Evolutionary conservation across 176 grass and related monocot species (phyloP).

Genomic region (Leersia perrieri): DNA sequence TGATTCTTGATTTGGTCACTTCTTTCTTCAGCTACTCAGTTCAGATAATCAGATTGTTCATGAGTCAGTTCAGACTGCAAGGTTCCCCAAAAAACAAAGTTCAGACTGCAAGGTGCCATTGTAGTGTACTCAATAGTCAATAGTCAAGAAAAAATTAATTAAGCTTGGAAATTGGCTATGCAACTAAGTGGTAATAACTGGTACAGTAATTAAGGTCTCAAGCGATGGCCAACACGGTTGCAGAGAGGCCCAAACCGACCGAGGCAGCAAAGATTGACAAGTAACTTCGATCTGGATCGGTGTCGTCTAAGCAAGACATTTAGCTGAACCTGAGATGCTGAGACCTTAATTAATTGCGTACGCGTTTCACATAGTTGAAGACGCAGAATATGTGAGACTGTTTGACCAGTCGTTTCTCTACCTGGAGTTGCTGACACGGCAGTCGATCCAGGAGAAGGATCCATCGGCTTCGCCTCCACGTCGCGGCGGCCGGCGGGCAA

Average conservation of each 20-base stretch:
- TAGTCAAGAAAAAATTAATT: neutral
- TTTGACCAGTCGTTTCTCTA: neutral
- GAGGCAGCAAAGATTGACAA: neutral
- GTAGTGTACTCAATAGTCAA: neutral
- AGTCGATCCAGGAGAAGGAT: neutral
- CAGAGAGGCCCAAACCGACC: too few relatives aligned
- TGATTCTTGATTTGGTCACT: neutral
- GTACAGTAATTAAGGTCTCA: too few relatives aligned
- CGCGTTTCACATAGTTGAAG: neutral
- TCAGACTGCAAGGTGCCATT: neutral
- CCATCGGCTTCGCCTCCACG: neutral
- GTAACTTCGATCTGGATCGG: neutral
- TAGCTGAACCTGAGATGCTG: neutral
- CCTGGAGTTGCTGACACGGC: slow-evolving; percentile 23
- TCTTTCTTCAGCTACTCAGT: neutral
- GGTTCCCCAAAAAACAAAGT: too few relatives aligned
- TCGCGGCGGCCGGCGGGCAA: neutral
- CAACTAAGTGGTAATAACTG: too few relatives aligned
- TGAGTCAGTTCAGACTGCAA: neutral
- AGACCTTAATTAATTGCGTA: too few relatives aligned
- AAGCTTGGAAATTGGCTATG: neutral
- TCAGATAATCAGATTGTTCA: neutral
- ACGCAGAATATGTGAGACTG: neutral
- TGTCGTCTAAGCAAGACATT: neutral
- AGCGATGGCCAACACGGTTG: too few relatives aligned